phyloP scores from a whole-genome alignment of 257 asterid species.

The Forsythia viridissima region DNA sequence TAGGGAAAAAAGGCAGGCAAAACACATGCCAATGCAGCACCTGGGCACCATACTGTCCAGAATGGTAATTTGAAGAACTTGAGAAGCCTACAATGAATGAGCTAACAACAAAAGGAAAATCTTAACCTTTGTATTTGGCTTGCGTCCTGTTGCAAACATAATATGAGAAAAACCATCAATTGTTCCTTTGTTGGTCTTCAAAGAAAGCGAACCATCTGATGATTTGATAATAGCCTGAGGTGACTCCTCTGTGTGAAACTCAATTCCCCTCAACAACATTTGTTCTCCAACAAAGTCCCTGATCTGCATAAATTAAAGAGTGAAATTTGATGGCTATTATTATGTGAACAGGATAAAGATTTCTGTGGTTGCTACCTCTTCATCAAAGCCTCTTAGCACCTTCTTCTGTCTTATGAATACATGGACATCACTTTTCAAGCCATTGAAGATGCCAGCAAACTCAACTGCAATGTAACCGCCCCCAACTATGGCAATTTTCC shows the following conservation, averaged over 20 bases:
- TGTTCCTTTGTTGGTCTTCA: constrained; percentile 88
- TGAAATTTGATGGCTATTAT: not conserved
- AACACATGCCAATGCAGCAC: not conserved
- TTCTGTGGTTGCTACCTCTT: constrained; percentile 56
- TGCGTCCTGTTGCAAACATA: constrained; percentile 97
- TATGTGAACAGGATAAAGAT: constrained; percentile 10
- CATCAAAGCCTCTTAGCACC: constrained; percentile 94
- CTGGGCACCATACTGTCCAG: not conserved
- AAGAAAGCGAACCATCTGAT: constrained; percentile 71
- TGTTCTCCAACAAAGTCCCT: constrained; percentile 92
- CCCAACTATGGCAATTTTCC: constrained; percentile 87
- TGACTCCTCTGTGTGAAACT: constrained; percentile 83
- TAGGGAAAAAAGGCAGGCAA: constrained; percentile 1
- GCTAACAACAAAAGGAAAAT: not conserved
- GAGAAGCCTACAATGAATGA: not conserved
- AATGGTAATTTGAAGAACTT: not conserved
- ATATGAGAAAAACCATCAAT: constrained; percentile 85
- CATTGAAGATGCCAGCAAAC: constrained; percentile 99
- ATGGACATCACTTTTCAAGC: constrained; percentile 82
- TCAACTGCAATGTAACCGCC: constrained; percentile 99
- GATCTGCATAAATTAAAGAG: constrained; percentile 51
- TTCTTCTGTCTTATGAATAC: constrained; percentile 90
- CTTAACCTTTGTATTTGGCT: constrained; percentile 76
- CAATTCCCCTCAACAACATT: constrained; percentile 83
- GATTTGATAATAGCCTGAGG: constrained; percentile 79